Conservation (phyloP, 352 stramenopile species). For the Phytophthora cactorum region DNA sequence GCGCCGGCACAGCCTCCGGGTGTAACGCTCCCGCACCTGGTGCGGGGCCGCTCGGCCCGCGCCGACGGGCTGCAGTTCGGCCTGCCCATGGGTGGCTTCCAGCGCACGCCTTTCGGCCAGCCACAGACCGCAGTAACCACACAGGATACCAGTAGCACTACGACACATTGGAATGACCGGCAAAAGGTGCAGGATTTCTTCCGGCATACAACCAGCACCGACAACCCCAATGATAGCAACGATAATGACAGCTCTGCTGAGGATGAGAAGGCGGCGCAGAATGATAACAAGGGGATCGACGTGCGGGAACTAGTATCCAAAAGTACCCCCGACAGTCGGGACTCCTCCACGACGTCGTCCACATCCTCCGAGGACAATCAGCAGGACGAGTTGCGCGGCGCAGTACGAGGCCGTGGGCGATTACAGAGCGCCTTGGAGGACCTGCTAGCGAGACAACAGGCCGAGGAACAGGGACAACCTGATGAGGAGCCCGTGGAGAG, state of each 20-base stretch:
- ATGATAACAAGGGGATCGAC: constrained; percentile 66
- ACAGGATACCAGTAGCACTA: constrained; percentile 1
- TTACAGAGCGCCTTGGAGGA: constrained; percentile 30
- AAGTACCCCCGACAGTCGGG: constrained; percentile 29
- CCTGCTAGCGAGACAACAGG: constrained; percentile 27
- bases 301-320: constrained; percentile 55
- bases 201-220: constrained; percentile 41
- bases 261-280: constrained; percentile 38
- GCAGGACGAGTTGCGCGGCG: constrained; percentile 16
- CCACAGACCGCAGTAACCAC: constrained; percentile 11
- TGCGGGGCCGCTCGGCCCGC: constrained; percentile 17
- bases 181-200: constrained; percentile 71
- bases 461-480: constrained; percentile 22
- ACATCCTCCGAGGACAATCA: constrained; percentile 41
- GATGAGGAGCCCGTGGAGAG: constrained; percentile 25
- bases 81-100: constrained; percentile 33
- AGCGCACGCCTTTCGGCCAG: constrained; percentile 31
- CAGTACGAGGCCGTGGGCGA: constrained; percentile 15
- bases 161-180: constrained; percentile 48
- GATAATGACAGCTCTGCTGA: not conserved
- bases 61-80: constrained; percentile 41
- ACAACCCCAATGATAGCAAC: constrained; percentile 1
- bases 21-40: constrained; percentile 30
- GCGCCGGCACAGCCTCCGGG: not conserved
- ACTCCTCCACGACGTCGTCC: constrained; percentile 37